Evolutionary conservation across 495 filamentous ascomycete species (phyloP).

Genomic region (Elaphomyces granulatus): DNA sequence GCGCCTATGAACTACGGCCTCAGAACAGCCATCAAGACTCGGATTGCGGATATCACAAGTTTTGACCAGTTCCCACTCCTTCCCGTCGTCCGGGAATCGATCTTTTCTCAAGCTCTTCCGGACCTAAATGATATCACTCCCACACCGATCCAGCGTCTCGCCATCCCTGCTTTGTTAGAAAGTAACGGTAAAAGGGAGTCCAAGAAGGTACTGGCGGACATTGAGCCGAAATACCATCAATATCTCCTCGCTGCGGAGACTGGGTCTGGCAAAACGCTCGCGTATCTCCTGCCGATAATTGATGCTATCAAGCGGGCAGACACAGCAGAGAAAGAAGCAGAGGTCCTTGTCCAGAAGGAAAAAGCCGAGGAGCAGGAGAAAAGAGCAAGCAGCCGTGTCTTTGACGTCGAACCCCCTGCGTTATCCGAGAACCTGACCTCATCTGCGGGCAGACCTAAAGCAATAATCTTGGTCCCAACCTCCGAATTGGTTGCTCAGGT

Average conservation of each 20-base stretch:
- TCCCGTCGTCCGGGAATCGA: conserved; percentile 55
- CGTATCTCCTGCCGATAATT: conserved; percentile 71
- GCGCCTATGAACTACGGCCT: conserved; percentile 58
- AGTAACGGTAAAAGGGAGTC: conserved; percentile 17
- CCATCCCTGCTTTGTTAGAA: conserved; percentile 65
- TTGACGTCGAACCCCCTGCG: conserved; percentile 40
- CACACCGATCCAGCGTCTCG: conserved; percentile 77
- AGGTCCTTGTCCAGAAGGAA: conserved; percentile 35
- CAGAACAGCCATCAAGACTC: conserved; percentile 51
- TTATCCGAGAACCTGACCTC: conserved; percentile 52
- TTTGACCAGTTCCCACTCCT: conserved; percentile 72
- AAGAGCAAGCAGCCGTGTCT: conserved; percentile 32
- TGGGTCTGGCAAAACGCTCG: conserved; percentile 89
- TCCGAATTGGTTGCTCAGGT: conserved; percentile 89
- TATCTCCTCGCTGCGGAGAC: conserved; percentile 92
- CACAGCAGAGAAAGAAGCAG: conserved; percentile 39
- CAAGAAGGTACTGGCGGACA: conserved; percentile 14
- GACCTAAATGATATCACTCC: conserved; percentile 58
- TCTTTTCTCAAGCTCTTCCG: conserved; percentile 53
- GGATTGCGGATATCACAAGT: conserved; percentile 50
- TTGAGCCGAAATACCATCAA: conserved; percentile 41
- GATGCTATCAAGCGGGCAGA: conserved; percentile 75
- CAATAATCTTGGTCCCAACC: conserved; percentile 83
- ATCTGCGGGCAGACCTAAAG: conserved; percentile 60
- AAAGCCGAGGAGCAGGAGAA: conserved; percentile 34